phyloP scores from a whole-genome alignment of 129 eudicot genomes.

The Oenanthe sinensis region DNA sequence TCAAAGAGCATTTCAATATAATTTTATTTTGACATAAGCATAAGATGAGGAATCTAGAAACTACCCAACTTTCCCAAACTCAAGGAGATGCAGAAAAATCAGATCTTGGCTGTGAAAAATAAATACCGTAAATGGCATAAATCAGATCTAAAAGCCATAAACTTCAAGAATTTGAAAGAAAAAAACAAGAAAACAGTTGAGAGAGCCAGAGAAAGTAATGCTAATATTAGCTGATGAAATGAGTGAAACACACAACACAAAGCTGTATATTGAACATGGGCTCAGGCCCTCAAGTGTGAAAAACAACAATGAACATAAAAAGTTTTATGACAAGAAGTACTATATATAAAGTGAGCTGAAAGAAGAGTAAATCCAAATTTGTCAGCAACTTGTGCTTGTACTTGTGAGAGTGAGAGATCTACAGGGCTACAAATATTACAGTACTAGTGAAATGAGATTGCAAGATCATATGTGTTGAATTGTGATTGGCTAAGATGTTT shows the following conservation, averaged over 20 bases:
- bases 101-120: conserved; percentile 24
- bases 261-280: conserved; percentile 1
- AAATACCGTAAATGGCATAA: conserved; percentile 4
- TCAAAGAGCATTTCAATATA: conserved; percentile 16
- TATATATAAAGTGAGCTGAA: conserved; percentile 5
- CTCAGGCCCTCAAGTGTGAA: background rate
- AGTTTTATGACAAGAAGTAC: conserved; percentile 1
- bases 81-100: conserved; percentile 23
- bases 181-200: conserved; percentile 1
- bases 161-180: background rate
- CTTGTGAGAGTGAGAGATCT: conserved; percentile 28
- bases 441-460: conserved; percentile 15
- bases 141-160: conserved; percentile 15
- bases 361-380: conserved; percentile 30
- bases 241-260: background rate
- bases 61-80: conserved; percentile 38
- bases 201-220: conserved; percentile 6
- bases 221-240: background rate
- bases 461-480: conserved; percentile 27
- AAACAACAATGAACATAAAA: background rate
- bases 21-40: conserved; percentile 16
- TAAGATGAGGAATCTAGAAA: conserved; percentile 40
- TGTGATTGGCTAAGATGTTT: conserved; percentile 49
- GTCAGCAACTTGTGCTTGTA: conserved; percentile 45
- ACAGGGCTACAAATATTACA: conserved; percentile 24